Conservation (phyloP, 1,284 basidiomycete species). For the Cutaneotrichosporon sp. region DNA sequence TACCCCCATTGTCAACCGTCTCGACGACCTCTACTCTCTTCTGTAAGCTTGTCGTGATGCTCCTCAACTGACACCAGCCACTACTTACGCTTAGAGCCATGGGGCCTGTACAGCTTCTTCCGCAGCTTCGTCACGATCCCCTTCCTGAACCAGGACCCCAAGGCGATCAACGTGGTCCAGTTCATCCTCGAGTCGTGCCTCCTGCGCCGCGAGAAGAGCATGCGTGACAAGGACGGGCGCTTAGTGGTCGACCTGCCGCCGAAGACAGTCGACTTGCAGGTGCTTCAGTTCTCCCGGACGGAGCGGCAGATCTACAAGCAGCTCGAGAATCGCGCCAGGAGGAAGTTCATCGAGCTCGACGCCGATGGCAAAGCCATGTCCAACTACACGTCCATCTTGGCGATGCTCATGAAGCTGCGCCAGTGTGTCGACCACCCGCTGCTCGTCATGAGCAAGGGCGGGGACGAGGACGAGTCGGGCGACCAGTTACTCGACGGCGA, state of each 20-base stretch:
- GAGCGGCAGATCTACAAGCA: conserved; percentile 76
- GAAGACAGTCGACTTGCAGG: conserved; percentile 74
- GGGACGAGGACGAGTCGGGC: conserved; percentile 56
- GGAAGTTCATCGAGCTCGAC: conserved; percentile 68
- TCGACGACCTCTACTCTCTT: conserved; percentile 89
- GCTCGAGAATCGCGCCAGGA: conserved; percentile 50
- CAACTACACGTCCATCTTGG: conserved; percentile 86
- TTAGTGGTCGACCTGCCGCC: conserved; percentile 85
- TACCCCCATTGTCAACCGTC: conserved; percentile 92
- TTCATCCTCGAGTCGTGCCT: conserved; percentile 86
- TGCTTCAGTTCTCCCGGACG: conserved; percentile 70
- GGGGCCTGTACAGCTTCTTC: conserved; percentile 87
- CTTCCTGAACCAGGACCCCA: conserved; percentile 81
- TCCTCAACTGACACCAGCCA: conserved; percentile 58
- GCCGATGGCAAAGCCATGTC: conserved; percentile 75
- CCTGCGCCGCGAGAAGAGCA: conserved; percentile 90
- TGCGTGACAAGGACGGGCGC: conserved; percentile 84
- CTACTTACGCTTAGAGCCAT: conserved; percentile 87
- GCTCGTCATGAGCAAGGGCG: conserved; percentile 63
- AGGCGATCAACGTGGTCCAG: conserved; percentile 89
- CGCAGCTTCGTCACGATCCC: conserved; percentile 86
- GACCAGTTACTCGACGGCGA: conserved; percentile 53
- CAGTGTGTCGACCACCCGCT: conserved; percentile 83
- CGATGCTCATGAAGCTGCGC: conserved; percentile 87
- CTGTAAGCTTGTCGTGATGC: conserved; percentile 59